Conservation (phyloP, 1,284 basidiomycete genomes). For the Leccinum ponderosum region DNA sequence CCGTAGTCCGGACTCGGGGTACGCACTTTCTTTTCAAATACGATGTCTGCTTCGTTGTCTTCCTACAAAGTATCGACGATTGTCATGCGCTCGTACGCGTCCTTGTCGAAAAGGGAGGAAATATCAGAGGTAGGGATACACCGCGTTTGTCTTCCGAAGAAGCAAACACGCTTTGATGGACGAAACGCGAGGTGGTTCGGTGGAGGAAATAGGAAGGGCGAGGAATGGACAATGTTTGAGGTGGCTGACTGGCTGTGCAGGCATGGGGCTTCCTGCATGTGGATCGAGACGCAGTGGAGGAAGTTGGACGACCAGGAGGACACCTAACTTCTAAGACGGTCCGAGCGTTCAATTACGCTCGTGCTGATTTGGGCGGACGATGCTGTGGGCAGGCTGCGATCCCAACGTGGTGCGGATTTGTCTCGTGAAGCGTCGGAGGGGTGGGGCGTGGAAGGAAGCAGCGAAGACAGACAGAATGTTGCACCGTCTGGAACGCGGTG, state of each 20-base stretch:
- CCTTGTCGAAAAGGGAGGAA: constrained; percentile 13
- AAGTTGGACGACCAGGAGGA: not conserved
- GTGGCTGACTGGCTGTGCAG: not conserved
- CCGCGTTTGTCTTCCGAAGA: constrained; percentile 18
- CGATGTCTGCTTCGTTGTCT: not conserved
- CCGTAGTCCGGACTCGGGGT: constrained; percentile 27
- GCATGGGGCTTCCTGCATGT: constrained; percentile 18
- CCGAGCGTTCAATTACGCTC: constrained; percentile 24
- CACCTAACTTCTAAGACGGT: constrained; percentile 26
- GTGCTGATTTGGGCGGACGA: constrained; percentile 2
- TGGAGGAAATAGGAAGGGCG: constrained; percentile 32
- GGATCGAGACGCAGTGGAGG: not conserved
- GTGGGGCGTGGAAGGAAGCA: constrained; percentile 4
- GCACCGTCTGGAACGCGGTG: constrained; percentile 16
- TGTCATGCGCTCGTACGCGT: constrained; percentile 26
- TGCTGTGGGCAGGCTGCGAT: constrained; percentile 10
- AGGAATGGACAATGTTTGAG: constrained; percentile 22
- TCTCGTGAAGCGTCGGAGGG: constrained; percentile 8
- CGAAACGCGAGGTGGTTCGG: constrained; percentile 4
- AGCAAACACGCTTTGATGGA: constrained; percentile 13
- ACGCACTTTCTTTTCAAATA: not conserved
- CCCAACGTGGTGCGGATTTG: constrained; percentile 17
- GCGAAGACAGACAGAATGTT: not conserved
- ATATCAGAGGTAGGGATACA: constrained; percentile 14
- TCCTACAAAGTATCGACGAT: constrained; percentile 26